Base-by-base conservation (phyloP, 257 asterid species). In the Solanum sejunctum region DNA sequence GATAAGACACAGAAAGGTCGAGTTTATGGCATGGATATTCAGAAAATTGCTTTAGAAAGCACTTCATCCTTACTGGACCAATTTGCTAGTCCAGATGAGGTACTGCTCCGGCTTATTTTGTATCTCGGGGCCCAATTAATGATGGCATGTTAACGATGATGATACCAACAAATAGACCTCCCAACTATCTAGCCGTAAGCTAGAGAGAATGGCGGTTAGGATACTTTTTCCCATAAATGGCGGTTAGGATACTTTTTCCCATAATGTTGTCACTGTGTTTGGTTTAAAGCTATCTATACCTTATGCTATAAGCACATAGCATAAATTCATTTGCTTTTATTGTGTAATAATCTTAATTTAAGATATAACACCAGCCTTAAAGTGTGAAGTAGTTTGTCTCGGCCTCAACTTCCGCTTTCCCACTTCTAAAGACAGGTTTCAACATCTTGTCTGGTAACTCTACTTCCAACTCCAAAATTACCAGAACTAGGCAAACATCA, bases 11-110 rank as follows among this genome's bases (percentile, higher is more conserved):
- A 81, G 15, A 91, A 85, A 60, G 98, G 99, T 73, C 93, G 95
- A 43, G 99, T 96, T 84, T 89, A 89, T 61, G 95, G 92, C 39
- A 93, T 96, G 96, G 99, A 96, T 87, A 90, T 95, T 28, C 98
- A 94, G 86, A 94, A 92, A 83, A 88, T 83, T 88, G 98, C 98
- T 61, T 47, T 96, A 43, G 97, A 95, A 84, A 91, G 87, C 52
- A 93, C 99, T 82, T 91, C 95, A 5, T 88, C 91, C 84, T 90
- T 95, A 88, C 89, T 96, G 80, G 94, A 92, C 78, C 92, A 83
- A 21, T 92, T 93, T 32, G 91, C 91, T 84, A 89, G 75, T 82
- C 87, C 92, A 54, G 83, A 92, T 49, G 91, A 92, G 98, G 99
- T 96, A 86, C 32, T 61, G 45, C 69, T 20, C 21, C 28, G 10